These are phyloP conservation scores for Aureobasidium sp. DNA, from an alignment of 2,329 filamentous ascomycete genomes.

Conservation along the genomic window DNA sequence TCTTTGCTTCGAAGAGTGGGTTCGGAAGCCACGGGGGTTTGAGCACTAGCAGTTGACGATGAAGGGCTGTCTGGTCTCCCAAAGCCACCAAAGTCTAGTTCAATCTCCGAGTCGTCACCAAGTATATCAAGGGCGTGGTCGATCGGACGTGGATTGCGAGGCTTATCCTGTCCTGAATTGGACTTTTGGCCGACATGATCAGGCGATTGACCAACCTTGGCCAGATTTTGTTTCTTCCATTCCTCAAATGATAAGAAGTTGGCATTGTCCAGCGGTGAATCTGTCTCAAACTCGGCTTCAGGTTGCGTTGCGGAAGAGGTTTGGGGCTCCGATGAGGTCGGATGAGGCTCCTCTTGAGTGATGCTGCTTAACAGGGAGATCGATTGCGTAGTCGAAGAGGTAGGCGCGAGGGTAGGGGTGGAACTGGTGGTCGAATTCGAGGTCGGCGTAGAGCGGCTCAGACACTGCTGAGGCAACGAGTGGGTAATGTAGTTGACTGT, in stretches of 20 bases:
- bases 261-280: conserved; percentile 63
- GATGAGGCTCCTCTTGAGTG: neutral
- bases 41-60: conserved; percentile 9
- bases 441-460: conserved; percentile 44
- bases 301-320: conserved; percentile 21
- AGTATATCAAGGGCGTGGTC: conserved; percentile 68
- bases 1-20: conserved; percentile 67
- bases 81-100: conserved; percentile 62
- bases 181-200: conserved; percentile 55
- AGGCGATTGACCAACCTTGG: conserved; percentile 71
- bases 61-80: conserved; percentile 29
- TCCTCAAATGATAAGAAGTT: conserved; percentile 96
- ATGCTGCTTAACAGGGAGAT: neutral
- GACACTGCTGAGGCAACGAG: conserved; percentile 66
- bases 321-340: neutral
- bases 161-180: conserved; percentile 36
- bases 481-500: conserved; percentile 81
- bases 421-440: conserved; percentile 1
- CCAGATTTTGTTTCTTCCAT: conserved; percentile 92
- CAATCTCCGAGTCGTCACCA: conserved; percentile 84
- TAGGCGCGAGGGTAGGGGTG: conserved; percentile 3
- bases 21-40: neutral
- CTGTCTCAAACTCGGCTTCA: conserved; percentile 50
- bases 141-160: conserved; percentile 45
- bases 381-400: neutral